These are phyloP conservation scores for Taphrina communis DNA, from an alignment of 1,139 yeast genomes.

Conservation along the genomic window DNA sequence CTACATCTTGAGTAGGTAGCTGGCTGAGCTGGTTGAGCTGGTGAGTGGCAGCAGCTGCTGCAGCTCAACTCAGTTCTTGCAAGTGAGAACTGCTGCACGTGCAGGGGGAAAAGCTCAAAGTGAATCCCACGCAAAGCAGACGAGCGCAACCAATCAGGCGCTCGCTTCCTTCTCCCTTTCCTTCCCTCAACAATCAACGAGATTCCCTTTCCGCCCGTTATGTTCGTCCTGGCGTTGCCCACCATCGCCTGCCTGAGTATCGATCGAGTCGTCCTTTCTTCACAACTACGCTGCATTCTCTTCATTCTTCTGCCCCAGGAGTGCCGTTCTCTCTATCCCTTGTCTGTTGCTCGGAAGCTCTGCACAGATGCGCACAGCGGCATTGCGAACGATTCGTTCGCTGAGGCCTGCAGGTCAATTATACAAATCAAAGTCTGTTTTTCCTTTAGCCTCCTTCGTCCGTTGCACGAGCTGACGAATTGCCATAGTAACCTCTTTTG, in stretches of 20 bases:
- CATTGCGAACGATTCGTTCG: conserved; percentile 29
- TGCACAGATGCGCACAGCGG: conserved; percentile 26
- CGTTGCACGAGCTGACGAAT: conserved; percentile 1
- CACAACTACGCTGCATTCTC: no score
- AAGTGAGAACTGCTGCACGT: background rate
- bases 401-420: conserved; percentile 27
- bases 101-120: conserved; percentile 10
- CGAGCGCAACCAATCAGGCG: conserved; percentile 6
- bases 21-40: no score
- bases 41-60: no score
- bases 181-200: background rate
- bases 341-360: background rate
- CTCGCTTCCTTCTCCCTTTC: background rate
- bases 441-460: background rate
- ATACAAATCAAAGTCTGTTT: conserved; percentile 15
- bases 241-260: no score
- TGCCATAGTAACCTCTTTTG: conserved; percentile 3
- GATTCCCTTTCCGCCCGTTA: background rate
- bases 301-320: no score
- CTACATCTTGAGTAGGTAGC: no score
- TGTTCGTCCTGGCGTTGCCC: no score
- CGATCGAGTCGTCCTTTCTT: no score
- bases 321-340: no score
- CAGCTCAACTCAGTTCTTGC: no score
- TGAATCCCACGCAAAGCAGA: conserved; percentile 10